These are phyloP conservation scores for Ophiostoma populinum DNA, from an alignment of 2,329 filamentous ascomycete genomes.

Conservation along the genomic window DNA sequence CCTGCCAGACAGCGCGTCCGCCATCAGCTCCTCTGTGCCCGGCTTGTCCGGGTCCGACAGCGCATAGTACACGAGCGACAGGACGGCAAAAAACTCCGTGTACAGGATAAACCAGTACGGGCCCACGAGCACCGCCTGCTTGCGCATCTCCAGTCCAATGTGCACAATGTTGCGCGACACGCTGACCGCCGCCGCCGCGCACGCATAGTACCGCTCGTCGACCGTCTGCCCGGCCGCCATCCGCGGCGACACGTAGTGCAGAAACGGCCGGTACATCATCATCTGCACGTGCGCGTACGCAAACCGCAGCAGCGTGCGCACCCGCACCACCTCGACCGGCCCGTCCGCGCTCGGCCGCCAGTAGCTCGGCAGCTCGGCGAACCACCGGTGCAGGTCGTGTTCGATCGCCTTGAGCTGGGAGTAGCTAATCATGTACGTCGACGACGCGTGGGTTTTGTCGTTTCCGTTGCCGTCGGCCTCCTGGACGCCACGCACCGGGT, in stretches of 20 bases:
- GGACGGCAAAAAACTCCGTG: conserved; percentile 65
- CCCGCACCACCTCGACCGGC: conserved; percentile 56
- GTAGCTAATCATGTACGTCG: conserved; percentile 46
- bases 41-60: conserved; percentile 63
- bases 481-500: conserved; percentile 41
- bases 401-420: conserved; percentile 48
- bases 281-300: conserved; percentile 73
- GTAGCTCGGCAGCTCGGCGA: conserved; percentile 50
- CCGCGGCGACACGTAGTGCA: conserved; percentile 63
- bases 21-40: conserved; percentile 62
- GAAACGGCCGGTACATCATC: conserved; percentile 65
- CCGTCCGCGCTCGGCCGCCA: conserved; percentile 68
- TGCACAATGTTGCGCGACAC: conserved; percentile 60
- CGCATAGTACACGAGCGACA: conserved; percentile 65
- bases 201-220: conserved; percentile 67
- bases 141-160: conserved; percentile 45
- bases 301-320: conserved; percentile 62
- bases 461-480: conserved; percentile 26
- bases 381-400: conserved; percentile 44
- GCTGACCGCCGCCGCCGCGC: conserved; percentile 42
- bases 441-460: conserved; percentile 23
- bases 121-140: conserved; percentile 37
- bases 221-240: conserved; percentile 36
- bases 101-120: conserved; percentile 81
- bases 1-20: conserved; percentile 70